A percentile compares a stretch with the other conserved stretches of the same genome.
These are phyloP conservation scores for Pyricularia grisea DNA, from an alignment of 2,329 filamentous ascomycete genomes.

Conservation along the genomic window DNA sequence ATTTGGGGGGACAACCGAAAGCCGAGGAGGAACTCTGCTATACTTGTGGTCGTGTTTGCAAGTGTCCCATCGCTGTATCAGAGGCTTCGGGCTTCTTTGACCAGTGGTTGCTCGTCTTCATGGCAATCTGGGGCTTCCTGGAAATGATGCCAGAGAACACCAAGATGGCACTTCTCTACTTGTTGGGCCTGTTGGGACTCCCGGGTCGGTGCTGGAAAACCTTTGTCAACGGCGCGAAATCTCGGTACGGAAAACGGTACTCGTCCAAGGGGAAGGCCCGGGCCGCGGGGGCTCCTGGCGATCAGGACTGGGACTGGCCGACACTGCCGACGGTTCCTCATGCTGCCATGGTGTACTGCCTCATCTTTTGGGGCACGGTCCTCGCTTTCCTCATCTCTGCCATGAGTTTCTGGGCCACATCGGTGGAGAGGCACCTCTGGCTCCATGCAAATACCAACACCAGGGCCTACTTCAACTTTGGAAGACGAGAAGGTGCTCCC, in stretches of 20 bases:
- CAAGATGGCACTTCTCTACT: not conserved
- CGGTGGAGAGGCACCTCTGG: not conserved
- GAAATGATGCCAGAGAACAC: not conserved
- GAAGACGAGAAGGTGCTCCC: not conserved
- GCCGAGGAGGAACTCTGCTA: not conserved
- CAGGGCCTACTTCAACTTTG: slow-evolving; percentile 3
- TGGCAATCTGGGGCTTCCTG: not conserved
- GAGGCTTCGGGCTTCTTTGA: not conserved
- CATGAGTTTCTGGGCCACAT: not conserved
- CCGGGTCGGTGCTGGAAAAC: not conserved
- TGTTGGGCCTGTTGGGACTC: not conserved
- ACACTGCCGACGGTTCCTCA: not conserved
- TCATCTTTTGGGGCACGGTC: not conserved
- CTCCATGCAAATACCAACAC: slow-evolving; percentile 6
- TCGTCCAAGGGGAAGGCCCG: no score
- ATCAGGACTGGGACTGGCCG: not conserved
- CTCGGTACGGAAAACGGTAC: not conserved
- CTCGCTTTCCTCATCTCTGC: not conserved
- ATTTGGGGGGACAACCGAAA: not conserved
- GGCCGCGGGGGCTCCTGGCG: not conserved
- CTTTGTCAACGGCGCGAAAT: not conserved
- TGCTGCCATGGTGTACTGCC: not conserved
- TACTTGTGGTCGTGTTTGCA: not conserved
- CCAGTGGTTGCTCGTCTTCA: not conserved
- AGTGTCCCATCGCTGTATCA: not conserved